A percentile compares a stretch with the other conserved stretches of the same genome.
Evolutionary conservation across 1,284 basidiomycete species (phyloP).

Genomic region (Retiboletus flavoniger): DNA sequence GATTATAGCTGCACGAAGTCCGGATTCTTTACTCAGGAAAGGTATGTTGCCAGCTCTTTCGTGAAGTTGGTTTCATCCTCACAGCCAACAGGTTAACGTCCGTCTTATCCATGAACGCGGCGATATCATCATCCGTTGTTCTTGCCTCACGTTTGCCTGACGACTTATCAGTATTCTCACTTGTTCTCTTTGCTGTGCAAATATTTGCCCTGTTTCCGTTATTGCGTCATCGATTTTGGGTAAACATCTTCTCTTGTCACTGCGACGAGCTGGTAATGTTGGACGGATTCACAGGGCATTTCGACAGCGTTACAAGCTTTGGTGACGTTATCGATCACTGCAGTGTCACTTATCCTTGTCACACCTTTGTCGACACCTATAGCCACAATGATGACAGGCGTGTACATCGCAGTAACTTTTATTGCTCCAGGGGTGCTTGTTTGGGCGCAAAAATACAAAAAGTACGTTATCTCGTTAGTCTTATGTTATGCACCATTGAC

Average conservation of each 20-base stretch:
- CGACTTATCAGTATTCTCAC: constrained; percentile 86
- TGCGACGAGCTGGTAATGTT: constrained; percentile 21
- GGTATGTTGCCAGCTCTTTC: constrained; percentile 29
- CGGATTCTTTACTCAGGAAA: constrained; percentile 38
- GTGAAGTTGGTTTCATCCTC: constrained; percentile 19
- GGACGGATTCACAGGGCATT: constrained; percentile 40
- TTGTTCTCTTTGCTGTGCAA: constrained; percentile 85
- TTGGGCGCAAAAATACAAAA: constrained; percentile 83
- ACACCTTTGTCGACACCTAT: constrained; percentile 52
- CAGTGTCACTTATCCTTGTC: constrained; percentile 51
- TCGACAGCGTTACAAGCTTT: constrained; percentile 45
- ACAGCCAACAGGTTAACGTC: constrained; percentile 68
- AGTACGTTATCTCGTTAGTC: constrained; percentile 45
- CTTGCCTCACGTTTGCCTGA: constrained; percentile 86
- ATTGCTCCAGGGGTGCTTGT: constrained; percentile 69
- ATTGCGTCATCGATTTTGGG: constrained; percentile 77
- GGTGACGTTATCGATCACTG: constrained; percentile 51
- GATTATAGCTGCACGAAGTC: constrained; percentile 54
- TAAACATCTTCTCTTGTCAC: constrained; percentile 37
- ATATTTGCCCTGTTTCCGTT: constrained; percentile 85
- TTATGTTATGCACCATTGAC: constrained; percentile 28
- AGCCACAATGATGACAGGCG: constrained; percentile 48
- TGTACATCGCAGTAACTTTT: constrained; percentile 62
- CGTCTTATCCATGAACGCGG: constrained; percentile 92
- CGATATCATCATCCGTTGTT: constrained; percentile 91